These are phyloP conservation scores for Exsudoporus frostii DNA, from an alignment of 768 basidiomycete species.

Conservation along the genomic window DNA sequence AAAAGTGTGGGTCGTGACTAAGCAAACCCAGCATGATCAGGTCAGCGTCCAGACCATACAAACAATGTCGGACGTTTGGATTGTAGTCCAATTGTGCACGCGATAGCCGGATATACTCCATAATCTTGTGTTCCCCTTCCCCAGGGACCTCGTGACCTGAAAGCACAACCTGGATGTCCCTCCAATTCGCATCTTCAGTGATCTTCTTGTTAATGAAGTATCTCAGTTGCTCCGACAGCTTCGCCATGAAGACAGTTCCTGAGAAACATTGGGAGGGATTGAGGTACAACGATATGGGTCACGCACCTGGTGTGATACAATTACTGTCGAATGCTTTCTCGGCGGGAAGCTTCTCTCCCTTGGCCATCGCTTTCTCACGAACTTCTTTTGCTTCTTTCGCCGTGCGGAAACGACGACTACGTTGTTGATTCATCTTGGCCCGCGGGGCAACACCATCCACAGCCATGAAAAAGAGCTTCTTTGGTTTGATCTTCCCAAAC, in stretches of 20 bases:
- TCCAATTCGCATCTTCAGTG: constrained; percentile 94
- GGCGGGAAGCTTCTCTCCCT: constrained; percentile 88
- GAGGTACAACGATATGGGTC: not conserved
- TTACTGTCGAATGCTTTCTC: constrained; percentile 98
- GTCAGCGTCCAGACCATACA: constrained; percentile 98
- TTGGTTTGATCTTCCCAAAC: constrained; percentile 95
- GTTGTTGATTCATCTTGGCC: constrained; percentile 99
- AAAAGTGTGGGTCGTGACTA: constrained; percentile 99
- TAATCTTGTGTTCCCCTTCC: constrained; percentile 99
- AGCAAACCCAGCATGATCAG: constrained; percentile 96
- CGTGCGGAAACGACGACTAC: constrained; percentile 88
- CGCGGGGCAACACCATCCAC: constrained; percentile 96
- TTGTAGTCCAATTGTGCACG: constrained; percentile 96
- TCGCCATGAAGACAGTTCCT: constrained; percentile 96
- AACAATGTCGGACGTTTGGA: constrained; percentile 94
- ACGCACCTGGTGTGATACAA: constrained; percentile 93
- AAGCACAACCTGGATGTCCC: constrained; percentile 85
- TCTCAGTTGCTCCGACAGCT: constrained; percentile 84
- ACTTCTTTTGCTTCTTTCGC: constrained; percentile 90
- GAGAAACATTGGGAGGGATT: not conserved
- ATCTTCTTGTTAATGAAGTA: constrained; percentile 99
- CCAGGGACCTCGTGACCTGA: constrained; percentile 98
- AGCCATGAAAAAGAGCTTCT: constrained; percentile 98
- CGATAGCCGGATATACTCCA: constrained; percentile 95
- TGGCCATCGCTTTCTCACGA: constrained; percentile 79